Evolutionary conservation across 176 grass and related monocot genomes (phyloP), one percentile per base, ranked within the genome.

Genomic region (Chloris gayana): DNA sequence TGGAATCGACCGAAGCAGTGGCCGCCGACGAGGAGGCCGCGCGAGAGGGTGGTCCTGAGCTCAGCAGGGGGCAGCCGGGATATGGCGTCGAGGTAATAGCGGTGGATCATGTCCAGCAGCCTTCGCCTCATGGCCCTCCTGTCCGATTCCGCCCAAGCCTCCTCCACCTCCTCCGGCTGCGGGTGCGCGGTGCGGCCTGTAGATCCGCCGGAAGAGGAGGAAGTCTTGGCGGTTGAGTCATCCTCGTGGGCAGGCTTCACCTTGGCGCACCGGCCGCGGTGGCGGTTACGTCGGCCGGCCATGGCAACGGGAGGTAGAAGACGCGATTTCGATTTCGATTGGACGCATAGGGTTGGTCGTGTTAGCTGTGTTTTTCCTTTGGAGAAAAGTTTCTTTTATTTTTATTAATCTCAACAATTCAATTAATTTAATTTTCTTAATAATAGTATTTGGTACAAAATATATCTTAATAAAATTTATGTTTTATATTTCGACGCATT

Each of bases 11-110:
- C 70, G 27, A 72, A 72, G 70, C 70, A 72, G 46, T 51, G 45
- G 70, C 70, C 70, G 26, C 70, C 70, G 46, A 72, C 17, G 27
- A 72, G 45, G 17, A 72, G 8, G 17, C 70, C 70, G 29, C 70
- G 70, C 29, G 46, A 46, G 27, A 73, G 46, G 73, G 53, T 37
- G 47, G 70, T 6, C 30, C 29, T 21, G 70, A 51, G 70, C 29
- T 22, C 46, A 29, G 70, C 17, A 18, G 8, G 46, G 45, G 70
- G 27, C 70, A 73, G 70, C 29, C 70, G 70, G 3, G 70, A 73
- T 45, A 73, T n/a, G 27, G 70, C 70, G 47, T 72, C 70, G 27
- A 72, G 45, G 70, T 72, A 72, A 45, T 73, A 73, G 70, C 70
- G 70, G 29, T 73, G 70, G 70, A 73, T 73, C 38, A 50, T 15